Percentiles rank a stretch among this genome's conserved stretches.
phyloP scores from a whole-genome alignment of 2,329 filamentous ascomycete species.

The Canariomyces notabilis region DNA sequence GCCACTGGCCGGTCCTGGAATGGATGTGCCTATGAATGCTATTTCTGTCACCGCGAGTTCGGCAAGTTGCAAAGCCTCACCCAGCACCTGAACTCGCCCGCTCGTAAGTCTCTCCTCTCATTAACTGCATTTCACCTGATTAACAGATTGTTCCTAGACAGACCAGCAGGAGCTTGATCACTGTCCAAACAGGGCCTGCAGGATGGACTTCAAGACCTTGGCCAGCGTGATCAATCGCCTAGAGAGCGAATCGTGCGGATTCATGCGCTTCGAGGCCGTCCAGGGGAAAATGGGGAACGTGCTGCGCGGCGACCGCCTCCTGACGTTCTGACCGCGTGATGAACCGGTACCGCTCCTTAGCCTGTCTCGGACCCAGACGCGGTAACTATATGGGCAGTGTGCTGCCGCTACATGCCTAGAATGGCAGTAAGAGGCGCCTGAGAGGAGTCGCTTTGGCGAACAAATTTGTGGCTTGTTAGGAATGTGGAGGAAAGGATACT shows the following conservation, averaged over 20 bases:
- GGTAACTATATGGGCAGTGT: not conserved
- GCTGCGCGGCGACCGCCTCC: constrained; percentile 17
- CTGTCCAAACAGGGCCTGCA: constrained; percentile 35
- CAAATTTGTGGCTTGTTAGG: no score
- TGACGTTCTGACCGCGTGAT: constrained; percentile 12
- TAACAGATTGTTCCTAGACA: constrained; percentile 13
- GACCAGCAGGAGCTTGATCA: constrained; percentile 38
- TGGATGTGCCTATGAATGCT: no score
- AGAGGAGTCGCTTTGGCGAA: no score
- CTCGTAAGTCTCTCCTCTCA: constrained; percentile 36
- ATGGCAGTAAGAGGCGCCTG: not conserved
- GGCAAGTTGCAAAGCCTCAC: no score
- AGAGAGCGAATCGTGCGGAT: constrained; percentile 40
- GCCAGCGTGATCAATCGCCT: constrained; percentile 39
- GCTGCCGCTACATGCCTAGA: not conserved
- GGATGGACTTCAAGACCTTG: constrained; percentile 35
- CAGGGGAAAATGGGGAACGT: constrained; percentile 27
- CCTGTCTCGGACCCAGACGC: no score
- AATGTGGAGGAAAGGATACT: not conserved
- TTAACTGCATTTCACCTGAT: constrained; percentile 19
- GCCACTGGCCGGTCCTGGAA: no score
- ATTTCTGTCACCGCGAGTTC: no score
- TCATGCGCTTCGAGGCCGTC: constrained; percentile 35
- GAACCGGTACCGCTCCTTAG: not conserved
- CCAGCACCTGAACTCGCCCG: constrained; percentile 47